These are phyloP conservation scores for Pseudopyrenochaeta lycopersici DNA, from an alignment of 2,329 filamentous ascomycete genomes.

Conservation along the genomic window DNA sequence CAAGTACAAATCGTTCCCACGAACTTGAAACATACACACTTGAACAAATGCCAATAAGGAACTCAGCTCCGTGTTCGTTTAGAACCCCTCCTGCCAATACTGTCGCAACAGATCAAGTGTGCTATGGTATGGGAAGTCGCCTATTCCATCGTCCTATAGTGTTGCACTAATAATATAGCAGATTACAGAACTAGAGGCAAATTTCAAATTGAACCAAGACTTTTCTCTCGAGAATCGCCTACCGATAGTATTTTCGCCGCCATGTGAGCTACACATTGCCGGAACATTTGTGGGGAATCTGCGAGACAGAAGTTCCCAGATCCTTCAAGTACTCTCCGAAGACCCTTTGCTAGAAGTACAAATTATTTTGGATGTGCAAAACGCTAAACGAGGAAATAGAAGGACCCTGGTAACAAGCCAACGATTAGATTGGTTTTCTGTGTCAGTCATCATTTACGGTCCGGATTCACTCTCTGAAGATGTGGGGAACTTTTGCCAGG, in stretches of 20 bases:
- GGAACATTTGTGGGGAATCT: neutral
- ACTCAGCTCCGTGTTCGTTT: neutral
- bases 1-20: neutral
- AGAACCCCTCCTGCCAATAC: neutral
- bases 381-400: neutral
- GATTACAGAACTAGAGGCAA: neutral
- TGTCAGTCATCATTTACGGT: neutral
- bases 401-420: neutral
- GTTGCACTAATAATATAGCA: neutral
- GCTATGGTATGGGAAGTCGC: neutral
- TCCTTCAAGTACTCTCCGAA: neutral
- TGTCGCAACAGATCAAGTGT: neutral
- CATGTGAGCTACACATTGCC: neutral
- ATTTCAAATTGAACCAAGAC: neutral
- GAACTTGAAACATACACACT: neutral
- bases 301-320: neutral
- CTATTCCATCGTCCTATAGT: neutral
- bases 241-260: neutral
- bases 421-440: neutral
- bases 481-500: slow-evolving; percentile 13
- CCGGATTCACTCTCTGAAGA: neutral
- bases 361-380: neutral
- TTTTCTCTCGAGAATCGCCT: neutral
- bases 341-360: neutral
- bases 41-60: neutral